Base-by-base conservation (phyloP, 805 yeast species). In the Clavispora phyllophila region DNA sequence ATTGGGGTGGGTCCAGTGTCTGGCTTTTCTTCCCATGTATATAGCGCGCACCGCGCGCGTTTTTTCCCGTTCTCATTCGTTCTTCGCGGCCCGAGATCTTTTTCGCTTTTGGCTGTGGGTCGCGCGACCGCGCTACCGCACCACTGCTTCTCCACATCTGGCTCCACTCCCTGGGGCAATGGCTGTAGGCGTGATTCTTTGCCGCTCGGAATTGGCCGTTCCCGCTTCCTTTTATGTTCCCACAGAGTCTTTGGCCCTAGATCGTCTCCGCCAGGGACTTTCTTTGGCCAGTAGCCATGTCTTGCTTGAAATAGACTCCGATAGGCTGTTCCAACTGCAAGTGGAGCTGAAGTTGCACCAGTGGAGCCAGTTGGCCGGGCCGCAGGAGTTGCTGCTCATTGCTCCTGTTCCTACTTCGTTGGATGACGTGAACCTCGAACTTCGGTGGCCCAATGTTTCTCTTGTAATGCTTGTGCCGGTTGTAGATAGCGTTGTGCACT, bases 391-490 rank as follows among this genome's bases (percentile, higher is more conserved):
- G 26, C 20, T 15, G 19, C 15, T 35, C 19, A 26, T 26, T 6
- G 32, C 26, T n/a, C 23, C 39, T 25, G 10, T 14, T 34, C 8
- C 8, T 13, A 9, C 22, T 9, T 23, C 10, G 2, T n/a, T 4
- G 26, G 15, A 7, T 18, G 18, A 12, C 10, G 18, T 6, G 22
- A 22, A n/a, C 4, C 17, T 26, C 9, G 32, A 6, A 15, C 15
- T 14, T 15, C 25, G n/a, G n/a, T n/a, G n/a, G n/a, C n/a, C n/a
- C 9, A 17, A 28, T 12, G 28, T 9, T 18, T 14, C 18, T 9
- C 25, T 38, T 20, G 45, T 37, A 28, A 22, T 42, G 26, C 23
- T 28, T 9, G 37, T 38, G 14, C 45, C 41, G 4, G 37, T 39
- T 20, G 37, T 22, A 22, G 39, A 38, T 9, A 25, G 39, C 22